phyloP scores from a whole-genome alignment of 345 rosid genomes.

The Jatropha curcas region DNA sequence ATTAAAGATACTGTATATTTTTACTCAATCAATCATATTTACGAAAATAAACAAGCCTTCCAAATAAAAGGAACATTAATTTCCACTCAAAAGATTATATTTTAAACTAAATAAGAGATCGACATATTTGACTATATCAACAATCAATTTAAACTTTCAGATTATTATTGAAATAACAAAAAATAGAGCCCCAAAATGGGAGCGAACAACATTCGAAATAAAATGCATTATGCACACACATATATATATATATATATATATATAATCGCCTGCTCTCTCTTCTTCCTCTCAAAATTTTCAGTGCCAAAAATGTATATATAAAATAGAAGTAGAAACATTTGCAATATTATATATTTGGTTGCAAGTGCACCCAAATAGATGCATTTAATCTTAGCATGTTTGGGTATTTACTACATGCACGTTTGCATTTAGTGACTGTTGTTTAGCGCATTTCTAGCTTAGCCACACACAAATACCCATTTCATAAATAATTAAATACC shows the following conservation, averaged over 20 bases:
- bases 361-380: constrained; percentile 38
- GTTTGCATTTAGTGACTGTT: constrained; percentile 45
- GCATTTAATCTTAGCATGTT: constrained; percentile 45
- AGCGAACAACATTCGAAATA: constrained; percentile 6
- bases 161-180: too few species aligned
- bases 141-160: too few species aligned
- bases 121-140: too few species aligned
- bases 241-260: too few species aligned
- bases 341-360: background rate
- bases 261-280: background rate
- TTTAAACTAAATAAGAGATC: too few species aligned
- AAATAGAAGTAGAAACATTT: background rate
- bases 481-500: constrained; percentile 14
- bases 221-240: too few species aligned
- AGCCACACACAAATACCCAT: constrained; percentile 24
- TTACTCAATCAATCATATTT: too few species aligned
- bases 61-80: too few species aligned
- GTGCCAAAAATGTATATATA: background rate
- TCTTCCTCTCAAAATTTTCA: background rate
- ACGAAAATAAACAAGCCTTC: too few species aligned
- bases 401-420: constrained; percentile 43
- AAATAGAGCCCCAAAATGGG: background rate
- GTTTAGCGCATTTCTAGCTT: constrained; percentile 41
- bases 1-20: too few species aligned
- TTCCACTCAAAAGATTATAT: too few species aligned